Base-by-base conservation (phyloP, 1,284 basidiomycete genomes). In the Heterobasidion parviporum region DNA sequence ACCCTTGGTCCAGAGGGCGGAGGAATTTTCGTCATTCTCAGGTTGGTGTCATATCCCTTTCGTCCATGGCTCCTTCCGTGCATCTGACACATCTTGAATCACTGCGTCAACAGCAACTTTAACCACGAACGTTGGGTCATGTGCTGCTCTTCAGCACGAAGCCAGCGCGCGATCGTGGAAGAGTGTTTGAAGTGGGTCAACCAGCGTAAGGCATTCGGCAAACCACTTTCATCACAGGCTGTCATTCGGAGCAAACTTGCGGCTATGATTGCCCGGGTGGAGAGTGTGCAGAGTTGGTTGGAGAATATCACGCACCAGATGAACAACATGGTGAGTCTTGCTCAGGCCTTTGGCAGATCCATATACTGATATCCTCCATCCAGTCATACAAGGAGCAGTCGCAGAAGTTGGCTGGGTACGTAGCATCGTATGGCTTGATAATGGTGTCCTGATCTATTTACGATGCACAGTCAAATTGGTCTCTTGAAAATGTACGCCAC, bases 51-150 rank as follows among this genome's bases (percentile, higher is more conserved):
- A 26, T 6, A 26, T 26, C 26, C 26, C 26, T 26, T 26, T 26
- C 26, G 26, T 26, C 26, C 26, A 6, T 26, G 26, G 6, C 26
- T 5, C 26, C 26, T 26, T 26, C 26, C 5, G 4, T 26, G 26
- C 26, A 26, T 5, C 26, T 26, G 26, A 26, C 26, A 26, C 4
- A 26, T 26, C 26, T 26, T 26, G 26, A 5, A 26, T 26, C 26
- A 26, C 26, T 4, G 26, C 26, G 26, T 26, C 26, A 26, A 26
- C 26, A 86, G 77, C 62, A 90, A 90, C 70, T 90, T 92, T 71
- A 92, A 91, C 66, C 89, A 92, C 65, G 89, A 92, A 64, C 80
- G 88, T 57, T 92, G 89, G 92, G 90, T 93, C 81, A 89, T 94
- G 26, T 26, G 26, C 26, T 63, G 80, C 81, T 53, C 26, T 26